These are phyloP conservation scores for Apiospora arundinis DNA, from an alignment of 2,329 filamentous ascomycete species.

Conservation along the genomic window DNA sequence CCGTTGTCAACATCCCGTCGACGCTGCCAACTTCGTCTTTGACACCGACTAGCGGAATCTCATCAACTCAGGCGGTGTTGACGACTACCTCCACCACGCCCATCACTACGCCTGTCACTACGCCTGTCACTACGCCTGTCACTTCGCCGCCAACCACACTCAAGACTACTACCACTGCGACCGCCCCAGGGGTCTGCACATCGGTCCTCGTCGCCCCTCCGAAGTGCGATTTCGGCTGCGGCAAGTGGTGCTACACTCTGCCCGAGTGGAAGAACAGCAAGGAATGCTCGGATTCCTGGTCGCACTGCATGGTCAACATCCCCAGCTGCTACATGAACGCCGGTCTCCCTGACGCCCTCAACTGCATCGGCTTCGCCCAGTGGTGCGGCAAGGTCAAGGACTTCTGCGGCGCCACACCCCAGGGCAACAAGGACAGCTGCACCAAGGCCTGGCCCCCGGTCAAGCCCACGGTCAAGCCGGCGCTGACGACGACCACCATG, in stretches of 20 bases:
- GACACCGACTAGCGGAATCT: constrained; percentile 27
- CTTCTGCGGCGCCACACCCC: constrained; percentile 46
- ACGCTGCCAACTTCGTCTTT: neutral
- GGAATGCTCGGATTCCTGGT: constrained; percentile 50
- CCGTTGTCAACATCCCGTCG: neutral
- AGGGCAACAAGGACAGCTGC: constrained; percentile 41
- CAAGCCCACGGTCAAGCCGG: constrained; percentile 45
- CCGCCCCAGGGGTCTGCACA: constrained; percentile 51
- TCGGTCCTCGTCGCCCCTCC: constrained; percentile 51
- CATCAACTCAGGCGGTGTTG: constrained; percentile 5
- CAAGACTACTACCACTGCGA: constrained; percentile 36
- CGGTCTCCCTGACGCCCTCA: constrained; percentile 54
- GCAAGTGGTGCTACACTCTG: constrained; percentile 52
- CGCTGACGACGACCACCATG: constrained; percentile 43
- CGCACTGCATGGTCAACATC: constrained; percentile 54
- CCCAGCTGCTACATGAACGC: constrained; percentile 58
- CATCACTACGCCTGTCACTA: constrained; percentile 24
- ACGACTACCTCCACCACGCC: neutral
- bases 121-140: constrained; percentile 25
- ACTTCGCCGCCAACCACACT: constrained; percentile 26
- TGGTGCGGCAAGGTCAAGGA: constrained; percentile 56
- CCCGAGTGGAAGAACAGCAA: constrained; percentile 53
- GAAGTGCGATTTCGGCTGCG: constrained; percentile 60
- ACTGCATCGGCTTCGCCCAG: constrained; percentile 56
- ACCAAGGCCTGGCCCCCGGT: constrained; percentile 52